Evolutionary conservation across 352 stramenopile species (phyloP), one percentile per base, ranked within the genome.

Genomic region (Saprolegnia parasitica): DNA sequence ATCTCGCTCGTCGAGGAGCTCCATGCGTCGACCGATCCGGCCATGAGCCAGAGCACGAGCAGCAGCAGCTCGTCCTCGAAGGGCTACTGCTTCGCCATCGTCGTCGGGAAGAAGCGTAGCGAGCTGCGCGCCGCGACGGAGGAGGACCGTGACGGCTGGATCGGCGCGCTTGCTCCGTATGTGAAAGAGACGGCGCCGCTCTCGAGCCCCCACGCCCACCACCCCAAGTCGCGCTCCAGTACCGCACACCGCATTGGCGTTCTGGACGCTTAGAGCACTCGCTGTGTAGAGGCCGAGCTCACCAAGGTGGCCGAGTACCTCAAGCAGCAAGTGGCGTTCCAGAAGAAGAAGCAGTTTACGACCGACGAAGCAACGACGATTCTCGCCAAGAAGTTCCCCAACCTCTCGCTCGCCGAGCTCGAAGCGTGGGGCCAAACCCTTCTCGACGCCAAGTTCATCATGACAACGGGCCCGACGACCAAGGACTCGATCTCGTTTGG

Each of bases 341-440:
- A 91, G 64, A 87, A 86, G 65, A 92, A 81, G 70, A 92, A 91
- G 62, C 84, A 81, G 47, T 90, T 92, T 61, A 78, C 81, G n/a
- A 68, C 84, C 8, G 79, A 79, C 46, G 84, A 91, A 65, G 78
- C 91, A 9, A 60, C 81, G 11, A 77, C 87, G n/a, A 90, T 88
- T 73, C 71, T 91, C 39, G 72, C 72, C 37, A 83, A 81, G 49
- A 77, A 83, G 16, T 54, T 77, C 23, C 76, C 79, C 2, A 64
- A 79, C 10, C 61, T 86, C 15, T 73, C 73, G 4, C 71, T 65
- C 21, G 46, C 68, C 6, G 79, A 85, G 39, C 78, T 83, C 10
- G 65, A 86, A 26, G 78, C 85, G 20, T 73, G 90, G 54, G 84
- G 83, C 0, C 84, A 94, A 57, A 77, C 79, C 20, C 71, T 92